Evolutionary conservation across 176 grass and related monocot genomes (phyloP).

Genomic region (Triticum urartu): DNA sequence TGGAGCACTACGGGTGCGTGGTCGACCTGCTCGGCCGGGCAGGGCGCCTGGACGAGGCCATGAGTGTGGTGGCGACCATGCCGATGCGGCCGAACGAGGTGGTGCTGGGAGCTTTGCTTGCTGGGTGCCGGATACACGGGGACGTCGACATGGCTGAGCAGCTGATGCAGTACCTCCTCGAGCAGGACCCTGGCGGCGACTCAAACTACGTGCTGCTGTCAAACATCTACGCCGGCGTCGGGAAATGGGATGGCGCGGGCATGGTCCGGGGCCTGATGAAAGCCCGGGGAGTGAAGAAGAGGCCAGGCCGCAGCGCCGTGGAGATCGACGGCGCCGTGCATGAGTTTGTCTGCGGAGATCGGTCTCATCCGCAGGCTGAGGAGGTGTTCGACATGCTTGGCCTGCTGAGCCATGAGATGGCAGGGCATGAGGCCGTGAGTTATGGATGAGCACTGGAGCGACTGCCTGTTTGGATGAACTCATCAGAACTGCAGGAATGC

Average conservation of each 20-base stretch:
- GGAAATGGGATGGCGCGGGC: conserved; percentile 55
- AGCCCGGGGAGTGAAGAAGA: conserved; percentile 53
- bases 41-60: conserved; percentile 47
- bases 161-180: conserved; percentile 52
- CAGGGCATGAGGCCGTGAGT: neutral
- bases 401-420: conserved; percentile 43
- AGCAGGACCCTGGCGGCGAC: conserved; percentile 58
- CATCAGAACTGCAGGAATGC: neutral
- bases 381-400: conserved; percentile 52
- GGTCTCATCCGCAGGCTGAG: conserved; percentile 29
- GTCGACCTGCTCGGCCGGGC: conserved; percentile 72
- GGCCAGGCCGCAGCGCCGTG: conserved; percentile 49
- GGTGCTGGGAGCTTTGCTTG: conserved; percentile 64
- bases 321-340: conserved; percentile 60
- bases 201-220: conserved; percentile 73
- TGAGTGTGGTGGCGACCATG: conserved; percentile 48
- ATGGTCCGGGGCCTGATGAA: conserved; percentile 57
- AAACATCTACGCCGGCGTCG: conserved; percentile 55
- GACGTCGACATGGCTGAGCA: conserved; percentile 52
- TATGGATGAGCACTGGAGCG: conserved; percentile 7
- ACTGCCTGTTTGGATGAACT: neutral
- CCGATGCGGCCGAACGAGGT: conserved; percentile 63
- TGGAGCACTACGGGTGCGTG: conserved; percentile 77
- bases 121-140: conserved; percentile 54
- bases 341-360: conserved; percentile 54